Conservation (phyloP, 2,329 filamentous ascomycete species). For the Apiospora rasikravindrae region DNA sequence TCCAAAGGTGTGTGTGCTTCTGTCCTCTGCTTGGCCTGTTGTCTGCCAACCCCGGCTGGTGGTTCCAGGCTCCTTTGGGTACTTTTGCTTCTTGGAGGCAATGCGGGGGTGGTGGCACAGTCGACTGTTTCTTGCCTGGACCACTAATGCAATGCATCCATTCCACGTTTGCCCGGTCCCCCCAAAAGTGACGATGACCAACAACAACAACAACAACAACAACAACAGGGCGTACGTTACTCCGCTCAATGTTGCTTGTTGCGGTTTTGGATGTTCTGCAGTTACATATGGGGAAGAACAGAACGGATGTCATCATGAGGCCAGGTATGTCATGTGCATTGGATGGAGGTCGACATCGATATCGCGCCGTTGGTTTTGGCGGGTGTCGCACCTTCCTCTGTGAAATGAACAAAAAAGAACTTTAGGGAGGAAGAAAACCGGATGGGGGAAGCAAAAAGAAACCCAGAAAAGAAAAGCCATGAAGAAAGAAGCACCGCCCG, state of each 20-base stretch:
- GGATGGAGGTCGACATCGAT: neutral
- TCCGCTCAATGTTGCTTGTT: neutral
- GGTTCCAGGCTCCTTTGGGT: neutral
- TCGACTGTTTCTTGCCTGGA: neutral
- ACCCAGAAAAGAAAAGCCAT: neutral
- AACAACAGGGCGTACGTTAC: neutral
- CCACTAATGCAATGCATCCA: conserved; percentile 1
- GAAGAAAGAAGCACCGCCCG: neutral
- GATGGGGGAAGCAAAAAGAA: neutral
- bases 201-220: neutral
- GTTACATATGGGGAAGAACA: neutral
- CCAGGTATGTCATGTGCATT: too few relatives aligned
- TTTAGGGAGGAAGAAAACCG: neutral
- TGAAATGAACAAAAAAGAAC: neutral
- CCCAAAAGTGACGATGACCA: neutral
- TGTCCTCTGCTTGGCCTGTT: neutral
- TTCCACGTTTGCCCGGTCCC: neutral
- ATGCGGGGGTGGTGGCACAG: neutral
- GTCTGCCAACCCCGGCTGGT: neutral
- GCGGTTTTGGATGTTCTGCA: neutral
- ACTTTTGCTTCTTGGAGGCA: conserved; percentile 10
- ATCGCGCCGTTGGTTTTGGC: neutral
- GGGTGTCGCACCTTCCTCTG: neutral
- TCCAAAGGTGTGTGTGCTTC: neutral
- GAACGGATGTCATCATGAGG: neutral